Base-by-base conservation (phyloP, 2,329 filamentous ascomycete genomes). In the Fusarium tuaranense region DNA sequence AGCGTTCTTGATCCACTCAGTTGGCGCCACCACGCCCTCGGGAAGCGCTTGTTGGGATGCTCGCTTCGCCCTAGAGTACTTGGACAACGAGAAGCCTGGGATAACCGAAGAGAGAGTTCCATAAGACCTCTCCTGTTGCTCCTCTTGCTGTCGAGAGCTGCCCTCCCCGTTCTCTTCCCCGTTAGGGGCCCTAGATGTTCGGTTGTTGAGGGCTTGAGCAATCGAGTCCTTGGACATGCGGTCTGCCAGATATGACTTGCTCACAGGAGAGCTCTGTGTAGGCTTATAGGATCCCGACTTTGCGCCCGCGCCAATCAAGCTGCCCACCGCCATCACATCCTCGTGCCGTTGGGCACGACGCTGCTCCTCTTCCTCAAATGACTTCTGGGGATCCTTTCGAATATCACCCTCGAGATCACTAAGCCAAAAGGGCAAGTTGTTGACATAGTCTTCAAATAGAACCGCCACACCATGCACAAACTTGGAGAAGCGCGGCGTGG, bases 361-460 rank as follows among this genome's bases (percentile, higher is more conserved):
- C 82, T 96, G 92, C 82, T 98, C 95, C 82, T 98, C 95, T 78
- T 97, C 93, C 74, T 97, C 93, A 81, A 97, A 98, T 0, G 96
- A 96, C 72, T 90, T 89, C 81, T 97, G 94, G 0, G 97, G 97
- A 81, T 98, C 95, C 81, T 94, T 95, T 76, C 96, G 92, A 80
- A 99, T 99, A 81, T 99, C 97, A 36, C 91, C 94, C 81, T 98
- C 96, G 51, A 98, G 88, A 72, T 97, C 94, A 78, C 93, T 93
- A 38, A 98, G 89, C 97, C 97, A 99, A 86, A 98, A 98, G 16
- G 97, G 97, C 79, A 98, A 92, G 72, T 91, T 95, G 84, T 98
- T 98, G 82, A 99, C 95, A 80, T 98, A 91, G 83, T 99, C 95
- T 79, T 98, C 97, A 77, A 98, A 98, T 3, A 99, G 88, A 44